Base-by-base conservation (phyloP, 352 stramenopile species). In the Aphanomyces invadans region DNA sequence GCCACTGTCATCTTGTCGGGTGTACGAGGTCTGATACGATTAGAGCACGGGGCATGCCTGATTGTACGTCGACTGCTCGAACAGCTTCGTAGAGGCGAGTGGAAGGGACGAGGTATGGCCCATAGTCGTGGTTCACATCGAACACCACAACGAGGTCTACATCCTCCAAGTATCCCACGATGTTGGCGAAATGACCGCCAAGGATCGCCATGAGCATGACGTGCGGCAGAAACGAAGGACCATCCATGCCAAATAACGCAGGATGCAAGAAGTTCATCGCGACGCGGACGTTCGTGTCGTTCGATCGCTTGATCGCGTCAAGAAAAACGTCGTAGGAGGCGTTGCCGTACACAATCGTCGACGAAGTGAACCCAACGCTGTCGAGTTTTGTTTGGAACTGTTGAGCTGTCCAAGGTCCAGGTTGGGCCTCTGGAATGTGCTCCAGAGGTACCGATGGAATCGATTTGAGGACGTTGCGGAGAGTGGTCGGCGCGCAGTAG, bases 401-500 rank as follows among this genome's bases (percentile, higher is more conserved):
- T 10, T 11, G 4, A 9, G 60, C 12, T 4, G 60, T 67, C 12
- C 12, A 23, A 4, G 60, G 38, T 19, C 60, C 60, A 39, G 17
- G 11, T 5, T 25, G 4, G 7, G 60, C 60, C 10, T 42, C 19
- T 1, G 60, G 60, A 17, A 67, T 19, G 19, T 12, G 15, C 21
- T 44, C 31, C 11, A 26, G 4, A 2, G 21, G 26, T 10, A 45
- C 19, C 9, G 29, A 31, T 56, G 59, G 59, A 3, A 67, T 39
- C 31, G 60, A 67, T 21, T 67, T 57, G 3, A 67, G 60, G 1
- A 67, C 29, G 46, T 67, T 67, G 42, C 60, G 60, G 23, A 49
- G 23, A 1, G 60, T 60, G 7, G 60, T 51, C 3, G 33, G 11
- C 0, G 60, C 31, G 31, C 60, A 67, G 33, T 59, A 67, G 46